Conservation (phyloP, 495 filamentous ascomycete genomes). For the Penicillium samsonianum region DNA sequence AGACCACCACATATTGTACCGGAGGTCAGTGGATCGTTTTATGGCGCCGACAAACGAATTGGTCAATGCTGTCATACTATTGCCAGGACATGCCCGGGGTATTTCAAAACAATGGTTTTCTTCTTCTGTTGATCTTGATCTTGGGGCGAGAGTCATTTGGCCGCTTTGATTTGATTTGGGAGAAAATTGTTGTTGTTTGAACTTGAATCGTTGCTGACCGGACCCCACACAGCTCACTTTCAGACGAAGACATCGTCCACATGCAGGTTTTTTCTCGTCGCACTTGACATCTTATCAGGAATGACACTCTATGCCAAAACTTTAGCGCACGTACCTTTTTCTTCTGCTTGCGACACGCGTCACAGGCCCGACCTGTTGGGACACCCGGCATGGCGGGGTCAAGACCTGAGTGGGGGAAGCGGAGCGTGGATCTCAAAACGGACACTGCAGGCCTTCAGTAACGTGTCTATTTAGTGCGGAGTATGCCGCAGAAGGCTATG, state of each 20-base stretch:
- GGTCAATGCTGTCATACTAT: slow-evolving; percentile 24
- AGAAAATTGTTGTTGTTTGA: slow-evolving; percentile 38
- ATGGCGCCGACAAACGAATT: slow-evolving; percentile 32
- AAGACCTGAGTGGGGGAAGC: not conserved
- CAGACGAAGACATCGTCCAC: slow-evolving; percentile 50
- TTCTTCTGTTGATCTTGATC: not conserved
- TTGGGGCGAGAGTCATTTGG: not conserved
- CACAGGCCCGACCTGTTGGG: slow-evolving; percentile 49
- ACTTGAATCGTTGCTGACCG: slow-evolving; percentile 50
- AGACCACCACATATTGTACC: slow-evolving; percentile 44
- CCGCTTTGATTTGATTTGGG: not conserved
- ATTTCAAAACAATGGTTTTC: slow-evolving; percentile 1
- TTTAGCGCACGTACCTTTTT: slow-evolving; percentile 46
- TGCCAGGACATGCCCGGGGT: slow-evolving; percentile 19
- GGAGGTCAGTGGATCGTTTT: slow-evolving; percentile 38
- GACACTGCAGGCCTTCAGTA: not conserved
- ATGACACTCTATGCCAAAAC: not conserved
- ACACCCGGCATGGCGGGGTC: slow-evolving; percentile 49
- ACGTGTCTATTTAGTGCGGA: not conserved
- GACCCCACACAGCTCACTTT: slow-evolving; percentile 47
- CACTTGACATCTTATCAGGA: slow-evolving; percentile 31
- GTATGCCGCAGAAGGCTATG: not conserved
- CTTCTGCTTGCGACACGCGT: slow-evolving; percentile 53
- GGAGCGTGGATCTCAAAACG: slow-evolving; percentile 11
- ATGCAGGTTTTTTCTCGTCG: slow-evolving; percentile 43